Evolutionary conservation across 2,329 filamentous ascomycete genomes (phyloP).

Genomic region (Drechslerella coelobrocha): DNA sequence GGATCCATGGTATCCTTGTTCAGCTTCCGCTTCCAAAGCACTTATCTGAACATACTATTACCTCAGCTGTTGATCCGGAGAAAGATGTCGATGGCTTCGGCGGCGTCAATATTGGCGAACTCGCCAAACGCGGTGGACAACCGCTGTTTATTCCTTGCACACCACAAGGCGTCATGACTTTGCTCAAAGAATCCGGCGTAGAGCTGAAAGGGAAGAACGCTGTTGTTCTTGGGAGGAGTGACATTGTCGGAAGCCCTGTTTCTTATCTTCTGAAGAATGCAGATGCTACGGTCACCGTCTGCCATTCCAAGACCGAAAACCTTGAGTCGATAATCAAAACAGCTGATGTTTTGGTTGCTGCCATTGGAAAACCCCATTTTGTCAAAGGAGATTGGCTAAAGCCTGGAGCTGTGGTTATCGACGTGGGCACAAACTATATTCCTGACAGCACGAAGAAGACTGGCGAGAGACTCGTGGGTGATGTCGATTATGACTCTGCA

Average conservation of each 20-base stretch:
- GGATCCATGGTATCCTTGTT: constrained; percentile 89
- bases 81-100: constrained; percentile 99
- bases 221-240: constrained; percentile 90
- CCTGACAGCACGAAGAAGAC: constrained; percentile 89
- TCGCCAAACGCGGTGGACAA: constrained; percentile 90
- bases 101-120: constrained; percentile 89
- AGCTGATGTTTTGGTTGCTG: constrained; percentile 89
- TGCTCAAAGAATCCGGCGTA: constrained; percentile 82
- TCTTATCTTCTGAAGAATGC: constrained; percentile 95
- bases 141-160: constrained; percentile 94
- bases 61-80: constrained; percentile 85
- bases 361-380: constrained; percentile 85
- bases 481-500: constrained; percentile 90
- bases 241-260: constrained; percentile 96
- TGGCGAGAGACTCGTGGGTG: constrained; percentile 87
- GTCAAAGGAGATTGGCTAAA: constrained; percentile 97
- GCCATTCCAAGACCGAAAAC: constrained; percentile 84
- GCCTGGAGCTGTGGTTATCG: constrained; percentile 91
- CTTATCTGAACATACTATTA: constrained; percentile 87
- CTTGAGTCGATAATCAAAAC: constrained; percentile 76
- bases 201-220: constrained; percentile 88
- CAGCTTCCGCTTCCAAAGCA: constrained; percentile 89
- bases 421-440: constrained; percentile 97
- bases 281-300: constrained; percentile 94
- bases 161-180: constrained; percentile 93